A percentile compares a stretch with the other conserved stretches of the same genome.
Conservation (phyloP, 768 basidiomycete genomes). For the Mycena latifolia region DNA sequence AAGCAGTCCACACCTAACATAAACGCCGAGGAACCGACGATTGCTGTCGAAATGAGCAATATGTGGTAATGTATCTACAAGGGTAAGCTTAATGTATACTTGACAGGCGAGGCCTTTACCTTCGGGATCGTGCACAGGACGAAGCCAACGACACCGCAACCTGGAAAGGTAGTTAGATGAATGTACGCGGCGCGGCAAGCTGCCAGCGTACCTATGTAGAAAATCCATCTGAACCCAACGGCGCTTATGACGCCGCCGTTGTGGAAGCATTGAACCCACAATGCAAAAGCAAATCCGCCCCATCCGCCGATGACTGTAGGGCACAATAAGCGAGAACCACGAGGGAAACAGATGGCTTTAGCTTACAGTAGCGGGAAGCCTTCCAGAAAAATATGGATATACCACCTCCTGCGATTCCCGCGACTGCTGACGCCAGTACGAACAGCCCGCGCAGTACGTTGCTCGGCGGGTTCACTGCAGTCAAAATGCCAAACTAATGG, state of each 20-base stretch:
- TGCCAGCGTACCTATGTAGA: conserved; percentile 78
- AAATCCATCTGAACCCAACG: conserved; percentile 88
- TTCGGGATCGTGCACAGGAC: conserved; percentile 87
- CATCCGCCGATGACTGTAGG: conserved; percentile 70
- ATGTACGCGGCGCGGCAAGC: conserved; percentile 28
- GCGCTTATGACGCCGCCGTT: conserved; percentile 84
- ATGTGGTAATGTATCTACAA: conserved; percentile 84
- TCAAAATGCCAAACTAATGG: conserved; percentile 77
- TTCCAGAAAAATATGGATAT: conserved; percentile 95
- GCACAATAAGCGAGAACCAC: neutral
- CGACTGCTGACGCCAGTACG: conserved; percentile 83
- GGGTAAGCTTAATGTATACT: conserved; percentile 22
- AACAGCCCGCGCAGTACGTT: conserved; percentile 90
- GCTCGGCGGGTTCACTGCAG: conserved; percentile 85
- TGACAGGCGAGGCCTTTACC: conserved; percentile 45
- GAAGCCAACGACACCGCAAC: conserved; percentile 81
- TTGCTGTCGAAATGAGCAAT: conserved; percentile 87
- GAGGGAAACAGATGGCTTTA: neutral
- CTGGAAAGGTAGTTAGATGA: conserved; percentile 53
- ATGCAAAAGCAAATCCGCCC: conserved; percentile 88
- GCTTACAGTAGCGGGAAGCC: conserved; percentile 77
- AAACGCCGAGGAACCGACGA: conserved; percentile 92
- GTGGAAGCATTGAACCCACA: conserved; percentile 90
- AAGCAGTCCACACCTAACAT: conserved; percentile 96
- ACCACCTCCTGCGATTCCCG: conserved; percentile 87